Conservation (phyloP, 2,329 filamentous ascomycete genomes). For the Zopfia rhizophila region DNA sequence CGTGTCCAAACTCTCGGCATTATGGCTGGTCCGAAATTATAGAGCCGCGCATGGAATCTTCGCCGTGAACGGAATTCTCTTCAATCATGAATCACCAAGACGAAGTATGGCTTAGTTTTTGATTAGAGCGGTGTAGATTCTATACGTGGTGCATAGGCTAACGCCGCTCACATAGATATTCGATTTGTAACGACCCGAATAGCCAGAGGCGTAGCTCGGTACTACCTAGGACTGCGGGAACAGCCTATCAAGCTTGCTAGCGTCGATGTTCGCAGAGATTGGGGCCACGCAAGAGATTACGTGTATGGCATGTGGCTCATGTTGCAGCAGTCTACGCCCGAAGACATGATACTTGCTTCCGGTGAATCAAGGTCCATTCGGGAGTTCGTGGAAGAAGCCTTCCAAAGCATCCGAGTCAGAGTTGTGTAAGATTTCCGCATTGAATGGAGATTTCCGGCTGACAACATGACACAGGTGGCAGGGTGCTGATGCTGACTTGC, state of each 20-base stretch:
- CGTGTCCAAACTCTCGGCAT: neutral
- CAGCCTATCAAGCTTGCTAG: neutral
- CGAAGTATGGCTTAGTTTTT: too few species aligned
- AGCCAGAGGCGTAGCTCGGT: neutral
- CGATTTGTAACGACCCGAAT: neutral
- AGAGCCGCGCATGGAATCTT: neutral
- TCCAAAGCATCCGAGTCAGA: too few species aligned
- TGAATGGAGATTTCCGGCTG: too few species aligned
- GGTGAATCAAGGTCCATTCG: too few species aligned
- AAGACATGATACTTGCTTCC: slow-evolving; percentile 1
- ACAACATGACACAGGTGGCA: too few species aligned
- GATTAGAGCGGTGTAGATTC: neutral
- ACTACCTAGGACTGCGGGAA: neutral
- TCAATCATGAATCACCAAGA: slow-evolving; percentile 5
- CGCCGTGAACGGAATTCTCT: neutral
- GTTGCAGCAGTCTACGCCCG: neutral
- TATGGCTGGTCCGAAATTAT: too few species aligned
- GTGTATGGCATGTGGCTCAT: slow-evolving; percentile 1
- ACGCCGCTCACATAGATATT: neutral
- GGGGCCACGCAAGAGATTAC: slow-evolving; percentile 6
- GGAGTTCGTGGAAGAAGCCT: too few species aligned
- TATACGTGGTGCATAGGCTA: too few species aligned
- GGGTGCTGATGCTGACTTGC: too few species aligned
- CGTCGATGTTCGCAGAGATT: slow-evolving; percentile 1
- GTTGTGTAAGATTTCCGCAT: too few species aligned